A percentile compares a stretch with the other conserved stretches of the same genome.
Conservation (phyloP, 2,329 filamentous ascomycete species). For the Pseudogymnoascus sp. region DNA sequence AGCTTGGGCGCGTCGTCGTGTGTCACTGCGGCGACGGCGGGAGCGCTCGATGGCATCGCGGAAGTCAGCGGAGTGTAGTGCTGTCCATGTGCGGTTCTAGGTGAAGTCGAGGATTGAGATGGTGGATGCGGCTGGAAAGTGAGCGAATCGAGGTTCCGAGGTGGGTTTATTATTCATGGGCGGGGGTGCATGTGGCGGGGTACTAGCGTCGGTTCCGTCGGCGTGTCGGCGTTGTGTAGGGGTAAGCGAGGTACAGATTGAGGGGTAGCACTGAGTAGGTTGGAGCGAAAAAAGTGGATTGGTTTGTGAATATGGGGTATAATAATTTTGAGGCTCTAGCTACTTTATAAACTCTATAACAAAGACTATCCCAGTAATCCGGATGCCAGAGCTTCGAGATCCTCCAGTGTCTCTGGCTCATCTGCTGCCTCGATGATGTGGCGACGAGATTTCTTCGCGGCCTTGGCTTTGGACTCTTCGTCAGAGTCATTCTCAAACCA, state of each 20-base stretch:
- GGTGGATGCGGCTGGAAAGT: neutral
- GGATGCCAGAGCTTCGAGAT: slow-evolving; percentile 69
- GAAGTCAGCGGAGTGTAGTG: neutral
- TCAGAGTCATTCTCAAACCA: slow-evolving; percentile 67
- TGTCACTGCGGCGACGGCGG: slow-evolving; percentile 1
- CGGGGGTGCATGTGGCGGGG: slow-evolving; percentile 5
- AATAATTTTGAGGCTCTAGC: slow-evolving; percentile 5
- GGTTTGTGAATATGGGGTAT: neutral
- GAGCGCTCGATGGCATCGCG: slow-evolving; percentile 9
- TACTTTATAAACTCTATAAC: slow-evolving; percentile 6
- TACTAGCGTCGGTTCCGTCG: slow-evolving; percentile 1
- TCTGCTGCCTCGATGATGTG: slow-evolving; percentile 54
- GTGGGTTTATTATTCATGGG: slow-evolving; percentile 5
- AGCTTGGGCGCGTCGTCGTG: neutral
- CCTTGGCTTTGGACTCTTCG: slow-evolving; percentile 36
- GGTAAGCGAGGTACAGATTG: slow-evolving; percentile 8
- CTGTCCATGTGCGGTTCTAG: neutral
- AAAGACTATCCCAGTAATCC: slow-evolving; percentile 52
- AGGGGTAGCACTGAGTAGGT: neutral
- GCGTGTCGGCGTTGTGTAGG: neutral
- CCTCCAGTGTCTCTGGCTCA: slow-evolving; percentile 71
- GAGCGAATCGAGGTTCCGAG: neutral
- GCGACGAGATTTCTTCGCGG: slow-evolving; percentile 31
- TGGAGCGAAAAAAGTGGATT: neutral
- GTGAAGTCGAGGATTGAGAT: neutral